Evolutionary conservation across 164 flowering plant genomes (phyloP), one percentile per base, ranked within the genome.

Genomic region (Magnolia sinica): DNA sequence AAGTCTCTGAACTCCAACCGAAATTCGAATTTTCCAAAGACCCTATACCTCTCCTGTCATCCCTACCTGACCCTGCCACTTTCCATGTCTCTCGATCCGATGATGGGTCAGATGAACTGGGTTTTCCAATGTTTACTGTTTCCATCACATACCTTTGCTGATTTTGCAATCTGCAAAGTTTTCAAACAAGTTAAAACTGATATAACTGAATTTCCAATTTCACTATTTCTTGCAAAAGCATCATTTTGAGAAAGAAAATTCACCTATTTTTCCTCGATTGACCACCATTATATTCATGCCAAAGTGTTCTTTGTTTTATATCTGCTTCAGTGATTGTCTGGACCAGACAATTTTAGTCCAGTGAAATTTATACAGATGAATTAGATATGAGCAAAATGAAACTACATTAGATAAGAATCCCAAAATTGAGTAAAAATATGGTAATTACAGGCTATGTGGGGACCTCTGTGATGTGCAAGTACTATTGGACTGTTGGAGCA

Each of bases 201-300:
- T 37, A 37, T 37, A 3, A 37, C 45, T 37, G 45, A 37, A 37
- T 37, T 37, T 37, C 45, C 10, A 13, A 37, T 11, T 58, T 22
- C 50, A 51, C 5, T n/a, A 49, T 22, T 20, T 23, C 22, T 29
- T 65, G 24, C 13, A 65, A 65, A 2, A 59, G 24, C 68, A 65
- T 20, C 7, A 22, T 65, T 65, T 7, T 2, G 23, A 23, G 7
- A 19, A 14, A 45, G 49, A 27, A 55, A 55, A 52, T 2, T 49
- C 61, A 68, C 72, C 50, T 45, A 49, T 61, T 8, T 22, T 45
- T 68, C 68, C 76, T 52, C 5, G 45, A 37, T 5, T 37, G 68
- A 27, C 10, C 37, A 3, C 82, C 85, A 20, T 70, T 64, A 29
- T 66, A 70, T 69, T 84, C 85, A 74, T 86, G 88, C 88, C 88